These are phyloP conservation scores for Phlebiopsis flavidoalba DNA, from an alignment of 768 basidiomycete genomes.

Conservation along the genomic window DNA sequence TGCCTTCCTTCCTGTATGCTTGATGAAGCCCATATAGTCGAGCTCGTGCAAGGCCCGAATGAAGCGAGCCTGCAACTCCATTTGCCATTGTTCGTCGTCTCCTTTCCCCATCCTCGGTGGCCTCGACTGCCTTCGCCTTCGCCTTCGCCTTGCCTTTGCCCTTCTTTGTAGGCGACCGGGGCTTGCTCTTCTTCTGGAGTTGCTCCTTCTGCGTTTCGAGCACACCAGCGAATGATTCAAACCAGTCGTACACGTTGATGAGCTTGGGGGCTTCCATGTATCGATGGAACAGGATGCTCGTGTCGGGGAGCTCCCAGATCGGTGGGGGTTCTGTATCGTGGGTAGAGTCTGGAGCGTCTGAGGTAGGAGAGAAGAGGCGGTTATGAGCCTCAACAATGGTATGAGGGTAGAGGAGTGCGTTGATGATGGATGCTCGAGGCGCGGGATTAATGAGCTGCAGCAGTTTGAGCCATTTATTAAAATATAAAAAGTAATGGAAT, in stretches of 20 bases:
- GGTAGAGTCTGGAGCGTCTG: neutral
- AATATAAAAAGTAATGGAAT: neutral
- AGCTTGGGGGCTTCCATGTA: conserved; percentile 77
- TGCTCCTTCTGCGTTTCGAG: conserved; percentile 51
- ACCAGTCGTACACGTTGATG: conserved; percentile 90
- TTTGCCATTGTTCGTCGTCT: conserved; percentile 38
- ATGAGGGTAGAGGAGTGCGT: conserved; percentile 57
- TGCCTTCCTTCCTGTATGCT: conserved; percentile 71
- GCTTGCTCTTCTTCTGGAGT: neutral
- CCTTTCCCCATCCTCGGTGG: conserved; percentile 15
- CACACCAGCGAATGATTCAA: conserved; percentile 64
- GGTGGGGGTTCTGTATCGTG: conserved; percentile 20
- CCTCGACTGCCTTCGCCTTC: conserved; percentile 5
- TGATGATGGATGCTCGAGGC: conserved; percentile 51
- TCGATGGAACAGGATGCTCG: conserved; percentile 67
- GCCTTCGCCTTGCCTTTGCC: conserved; percentile 11
- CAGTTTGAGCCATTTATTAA: neutral
- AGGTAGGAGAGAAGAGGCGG: conserved; percentile 1
- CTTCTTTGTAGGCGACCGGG: neutral
- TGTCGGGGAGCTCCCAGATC: conserved; percentile 62
- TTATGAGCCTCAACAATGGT: conserved; percentile 32
- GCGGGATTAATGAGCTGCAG: conserved; percentile 66
- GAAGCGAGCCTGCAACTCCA: conserved; percentile 73
- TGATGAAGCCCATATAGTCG: conserved; percentile 75
- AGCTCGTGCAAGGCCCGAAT: conserved; percentile 77